Base-by-base conservation (phyloP, 2,329 filamentous ascomycete species). In the Diatrype stigma region DNA sequence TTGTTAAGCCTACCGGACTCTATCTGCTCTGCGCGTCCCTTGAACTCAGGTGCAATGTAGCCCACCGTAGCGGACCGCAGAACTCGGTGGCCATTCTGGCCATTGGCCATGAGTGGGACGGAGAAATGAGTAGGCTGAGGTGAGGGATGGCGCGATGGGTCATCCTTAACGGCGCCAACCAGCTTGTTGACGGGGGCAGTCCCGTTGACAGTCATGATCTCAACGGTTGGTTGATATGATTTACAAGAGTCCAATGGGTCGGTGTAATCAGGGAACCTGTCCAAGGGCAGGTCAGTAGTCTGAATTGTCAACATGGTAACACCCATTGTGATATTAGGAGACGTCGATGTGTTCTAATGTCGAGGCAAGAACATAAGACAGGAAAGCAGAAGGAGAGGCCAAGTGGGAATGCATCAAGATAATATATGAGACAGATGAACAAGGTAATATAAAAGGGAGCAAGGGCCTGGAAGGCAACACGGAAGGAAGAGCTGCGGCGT, bases 41-140 rank as follows among this genome's bases (percentile, higher is more conserved):
- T 86, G 67, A 99, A 99, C 56, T 91, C 90, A 45, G 93, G 91
- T 22, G 94, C 92, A 58, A 96, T 86, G 75, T 99, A 99, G 65
- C 94, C 94, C 35, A 95, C 87, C 28, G 92, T 94, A 60, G 90
- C 87, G 59, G 94, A 94, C 19, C 91, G 89, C 52, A 97, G 76
- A 50, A 93, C 79, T 50, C 87, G 82, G 67, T 90, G 84, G 51
- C 82, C 81, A 70, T 85, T 80, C 67, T 50, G 49, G 6, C 79
- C 72, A 65, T 79, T 73, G 60, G 69, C 54, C 62, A 68, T 74
- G 62, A 81, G 77, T 14, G 88, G 86, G 21, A 92, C 79, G 61
- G 81, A 87, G 69, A 96, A 79, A 70, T 96, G 90, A 51, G 90
- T 92, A 23, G 92, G 90, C 67, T 95, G 89, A 22, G 91, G 90